Evolutionary conservation across 2,329 filamentous ascomycete genomes (phyloP).

Genomic region (Trichoderma simmonsii): DNA sequence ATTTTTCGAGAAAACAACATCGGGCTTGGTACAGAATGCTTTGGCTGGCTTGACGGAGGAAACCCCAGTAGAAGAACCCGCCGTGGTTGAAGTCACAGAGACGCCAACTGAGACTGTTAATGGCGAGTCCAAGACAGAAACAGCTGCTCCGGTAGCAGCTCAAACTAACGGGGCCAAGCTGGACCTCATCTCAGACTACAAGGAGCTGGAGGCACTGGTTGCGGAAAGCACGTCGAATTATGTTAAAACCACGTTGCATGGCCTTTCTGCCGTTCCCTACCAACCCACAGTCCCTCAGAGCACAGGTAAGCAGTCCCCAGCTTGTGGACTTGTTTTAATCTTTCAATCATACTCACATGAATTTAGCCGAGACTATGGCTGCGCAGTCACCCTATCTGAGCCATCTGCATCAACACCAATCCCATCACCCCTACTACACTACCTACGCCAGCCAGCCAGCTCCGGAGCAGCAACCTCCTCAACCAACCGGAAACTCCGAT

Average conservation of each 20-base stretch:
- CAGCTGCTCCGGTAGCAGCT: conserved; percentile 22
- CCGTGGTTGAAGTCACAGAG: conserved; percentile 25
- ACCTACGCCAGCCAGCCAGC: conserved; percentile 34
- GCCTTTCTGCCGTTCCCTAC: conserved; percentile 42
- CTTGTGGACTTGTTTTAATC: not conserved
- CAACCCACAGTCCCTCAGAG: conserved; percentile 42
- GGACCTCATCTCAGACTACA: conserved; percentile 38
- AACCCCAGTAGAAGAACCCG: conserved; percentile 15
- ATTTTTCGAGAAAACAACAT: conserved; percentile 42
- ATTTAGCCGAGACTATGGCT: conserved; percentile 32
- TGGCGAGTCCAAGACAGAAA: conserved; percentile 21
- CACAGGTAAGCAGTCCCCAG: conserved; percentile 29
- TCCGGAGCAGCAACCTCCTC: conserved; percentile 34
- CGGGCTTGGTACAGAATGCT: conserved; percentile 40
- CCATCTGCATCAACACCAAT: conserved; percentile 38
- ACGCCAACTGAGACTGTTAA: conserved; percentile 23
- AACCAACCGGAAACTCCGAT: conserved; percentile 30
- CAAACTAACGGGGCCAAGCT: conserved; percentile 32
- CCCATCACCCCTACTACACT: conserved; percentile 35
- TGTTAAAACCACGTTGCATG: conserved; percentile 43
- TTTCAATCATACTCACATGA: not conserved
- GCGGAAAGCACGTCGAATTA: conserved; percentile 45
- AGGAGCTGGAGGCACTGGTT: conserved; percentile 43
- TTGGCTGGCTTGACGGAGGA: conserved; percentile 38
- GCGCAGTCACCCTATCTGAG: conserved; percentile 37